phyloP scores from a whole-genome alignment of 805 yeast genomes.

The Candida odintsovae region DNA sequence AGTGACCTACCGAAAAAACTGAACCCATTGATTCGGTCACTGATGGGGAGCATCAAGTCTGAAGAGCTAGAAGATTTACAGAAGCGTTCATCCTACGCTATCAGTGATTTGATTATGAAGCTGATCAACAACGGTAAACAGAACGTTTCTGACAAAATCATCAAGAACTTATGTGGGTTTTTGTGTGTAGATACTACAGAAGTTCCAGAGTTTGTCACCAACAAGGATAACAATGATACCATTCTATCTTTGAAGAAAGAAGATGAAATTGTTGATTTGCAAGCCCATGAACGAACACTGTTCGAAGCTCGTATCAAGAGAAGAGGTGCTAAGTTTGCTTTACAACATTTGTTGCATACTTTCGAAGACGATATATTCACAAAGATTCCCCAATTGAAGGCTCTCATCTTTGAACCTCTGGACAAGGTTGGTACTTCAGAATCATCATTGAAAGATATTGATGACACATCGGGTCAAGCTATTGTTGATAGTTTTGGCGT shows the following conservation, averaged over 20 bases:
- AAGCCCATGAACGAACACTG: constrained; percentile 56
- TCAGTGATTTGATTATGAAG: constrained; percentile 57
- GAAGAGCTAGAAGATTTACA: constrained; percentile 69
- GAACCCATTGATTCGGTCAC: constrained; percentile 79
- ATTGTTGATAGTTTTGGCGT: constrained; percentile 85
- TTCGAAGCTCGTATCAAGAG: constrained; percentile 76
- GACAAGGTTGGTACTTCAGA: constrained; percentile 28
- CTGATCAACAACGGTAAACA: constrained; percentile 51
- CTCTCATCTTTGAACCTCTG: constrained; percentile 63
- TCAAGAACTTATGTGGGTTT: constrained; percentile 87
- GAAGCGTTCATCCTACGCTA: constrained; percentile 59
- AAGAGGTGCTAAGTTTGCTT: constrained; percentile 72
- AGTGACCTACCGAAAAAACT: constrained; percentile 77
- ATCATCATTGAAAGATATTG: constrained; percentile 23
- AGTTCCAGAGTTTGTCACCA: constrained; percentile 84
- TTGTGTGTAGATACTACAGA: constrained; percentile 93
- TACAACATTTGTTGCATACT: constrained; percentile 49
- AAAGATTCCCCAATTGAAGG: constrained; percentile 60
- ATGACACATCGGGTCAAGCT: constrained; percentile 60
- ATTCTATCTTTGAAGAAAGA: constrained; percentile 78
- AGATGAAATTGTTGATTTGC: constrained; percentile 61
- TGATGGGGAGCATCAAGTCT: constrained; percentile 87
- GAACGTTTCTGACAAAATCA: constrained; percentile 82
- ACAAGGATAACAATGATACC: constrained; percentile 43
- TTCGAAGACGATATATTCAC: constrained; percentile 53